Base-by-base conservation (phyloP, 2,329 filamentous ascomycete genomes). In the Lachnellula occidentalis region DNA sequence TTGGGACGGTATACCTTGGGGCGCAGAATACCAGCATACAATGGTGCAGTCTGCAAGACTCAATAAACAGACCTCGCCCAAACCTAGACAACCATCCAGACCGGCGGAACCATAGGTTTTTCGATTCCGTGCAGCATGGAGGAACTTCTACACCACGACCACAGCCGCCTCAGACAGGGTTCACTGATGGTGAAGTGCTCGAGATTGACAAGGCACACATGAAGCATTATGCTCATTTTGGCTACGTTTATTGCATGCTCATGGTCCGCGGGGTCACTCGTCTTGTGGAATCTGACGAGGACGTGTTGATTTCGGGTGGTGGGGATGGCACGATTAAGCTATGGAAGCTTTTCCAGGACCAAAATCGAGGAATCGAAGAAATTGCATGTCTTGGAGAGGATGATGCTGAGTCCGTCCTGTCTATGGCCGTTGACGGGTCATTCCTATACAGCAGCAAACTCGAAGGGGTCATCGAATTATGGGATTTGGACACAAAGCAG, bases 241-340 rank as follows among this genome's bases (percentile, higher is more conserved):
- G 95, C 45, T 97, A 96, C 69, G 85, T 99, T 0, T 96, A 96
- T 70, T 95, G 91, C 70, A 97, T 97, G 92, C 78, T 95, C 5
- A 78, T 99, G 56, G 85, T 90, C 0, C 84, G 82, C 57, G 89
- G 88, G 0, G 78, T 80, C 0, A 83, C 80, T 0, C 76, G 83
- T 1, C 78, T 90, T 6, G 79, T 90, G 4, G 86, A 86, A 6
- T 77, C 81, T 0, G 84, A 89, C 1, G 83, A 87, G 24, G 92
- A 97, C 63, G 84, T 95, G 1, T 71, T 99, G 37, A 83, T 99
- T 34, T 95, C 92, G 0, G 94, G 92, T 8, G 92, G 90, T 36
- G 95, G 94, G 34, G 94, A 97, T 67, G 95, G 94, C 0, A 89
- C 88, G 0, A 92, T 99, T 68, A 95, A 96, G 71, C 71, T 97